Base-by-base conservation (phyloP, 345 rosid genomes). In the Lepidium didymum region DNA sequence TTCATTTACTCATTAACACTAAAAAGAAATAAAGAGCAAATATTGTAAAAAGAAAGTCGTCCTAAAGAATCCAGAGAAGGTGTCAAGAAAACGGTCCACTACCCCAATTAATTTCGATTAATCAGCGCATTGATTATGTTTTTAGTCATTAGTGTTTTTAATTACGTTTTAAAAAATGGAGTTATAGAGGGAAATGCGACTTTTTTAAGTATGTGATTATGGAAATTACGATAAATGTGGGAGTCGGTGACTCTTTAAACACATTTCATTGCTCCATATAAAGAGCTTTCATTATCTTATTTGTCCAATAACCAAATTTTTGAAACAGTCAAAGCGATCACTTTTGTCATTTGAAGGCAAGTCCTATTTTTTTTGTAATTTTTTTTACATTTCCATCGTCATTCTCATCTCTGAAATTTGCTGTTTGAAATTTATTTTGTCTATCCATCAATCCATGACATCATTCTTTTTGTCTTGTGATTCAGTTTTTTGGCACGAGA, bases 401-500 rank as follows among this genome's bases (percentile, higher is more conserved):
- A 31, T 34, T 59, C 10, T 58, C 12, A n/a, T 56, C 58, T 52
- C 33, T 42, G n/a, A 70, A 21, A 31, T 52, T 7, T 3, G 2
- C 10, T 71, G 23, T 36, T 49, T 47, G 41, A 56, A 29, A 3
- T 41, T 12, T 66, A 60, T 58, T 67, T 56, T 45, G 57, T 76
- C 74, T 78, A 69, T 79, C 81, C 64, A 81, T 76, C 74, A 76
- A 69, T 79, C 81, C 64, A 80, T 75, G 81, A 80, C 87, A 73
- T 75, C 66, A 45, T 84, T 27, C 31, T 27, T 75, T 90, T 88
- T 40, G 94, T 84, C 85, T 51, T 80, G 77, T 83, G 79, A 75
- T 73, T 76, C 82, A 78, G 75, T 72, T 76, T 73, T 78, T 83
- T 80, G n/a, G n/a, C 89, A 86, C 88, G 89, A 88, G 89, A 80